A percentile compares a stretch with the other conserved stretches of the same genome.
These are phyloP conservation scores for Russula emetica DNA, from an alignment of 768 basidiomycete genomes.

Conservation along the genomic window DNA sequence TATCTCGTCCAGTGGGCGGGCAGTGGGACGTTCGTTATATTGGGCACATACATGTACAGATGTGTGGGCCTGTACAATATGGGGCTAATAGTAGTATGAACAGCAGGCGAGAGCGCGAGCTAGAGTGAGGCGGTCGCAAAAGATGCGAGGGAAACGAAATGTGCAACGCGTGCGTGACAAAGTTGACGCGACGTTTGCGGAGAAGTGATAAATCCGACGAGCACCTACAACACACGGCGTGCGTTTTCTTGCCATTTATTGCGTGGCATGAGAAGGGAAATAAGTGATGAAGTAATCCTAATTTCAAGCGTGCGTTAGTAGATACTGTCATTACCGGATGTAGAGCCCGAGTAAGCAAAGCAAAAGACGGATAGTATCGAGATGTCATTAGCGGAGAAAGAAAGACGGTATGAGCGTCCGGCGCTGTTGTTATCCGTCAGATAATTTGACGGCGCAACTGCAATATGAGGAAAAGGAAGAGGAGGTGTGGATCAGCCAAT, in stretches of 20 bases:
- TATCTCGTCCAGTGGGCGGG: neutral
- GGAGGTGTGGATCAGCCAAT: neutral
- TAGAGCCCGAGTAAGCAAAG: neutral
- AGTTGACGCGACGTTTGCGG: neutral
- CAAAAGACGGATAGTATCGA: neutral
- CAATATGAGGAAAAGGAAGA: neutral
- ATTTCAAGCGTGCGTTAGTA: slow-evolving; percentile 13
- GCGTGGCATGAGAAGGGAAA: slow-evolving; percentile 5
- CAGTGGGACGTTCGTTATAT: slow-evolving; percentile 5
- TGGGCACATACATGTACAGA: slow-evolving; percentile 24
- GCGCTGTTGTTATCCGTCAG: slow-evolving; percentile 20
- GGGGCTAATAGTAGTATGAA: neutral
- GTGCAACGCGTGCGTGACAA: slow-evolving; percentile 2
- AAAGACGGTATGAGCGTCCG: slow-evolving; percentile 15
- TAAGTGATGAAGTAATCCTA: slow-evolving; percentile 10
- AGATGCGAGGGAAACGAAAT: neutral
- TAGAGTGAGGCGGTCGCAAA: neutral
- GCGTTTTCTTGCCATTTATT: slow-evolving; percentile 8
- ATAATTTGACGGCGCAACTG: slow-evolving; percentile 83
- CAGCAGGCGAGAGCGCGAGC: neutral
- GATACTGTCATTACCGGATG: slow-evolving; percentile 11
- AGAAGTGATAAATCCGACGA: neutral
- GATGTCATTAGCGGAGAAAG: neutral
- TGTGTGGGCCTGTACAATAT: slow-evolving; percentile 18
- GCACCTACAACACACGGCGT: neutral